Base-by-base conservation (phyloP, 2,329 filamentous ascomycete species). In the Cladosporium colombiae region DNA sequence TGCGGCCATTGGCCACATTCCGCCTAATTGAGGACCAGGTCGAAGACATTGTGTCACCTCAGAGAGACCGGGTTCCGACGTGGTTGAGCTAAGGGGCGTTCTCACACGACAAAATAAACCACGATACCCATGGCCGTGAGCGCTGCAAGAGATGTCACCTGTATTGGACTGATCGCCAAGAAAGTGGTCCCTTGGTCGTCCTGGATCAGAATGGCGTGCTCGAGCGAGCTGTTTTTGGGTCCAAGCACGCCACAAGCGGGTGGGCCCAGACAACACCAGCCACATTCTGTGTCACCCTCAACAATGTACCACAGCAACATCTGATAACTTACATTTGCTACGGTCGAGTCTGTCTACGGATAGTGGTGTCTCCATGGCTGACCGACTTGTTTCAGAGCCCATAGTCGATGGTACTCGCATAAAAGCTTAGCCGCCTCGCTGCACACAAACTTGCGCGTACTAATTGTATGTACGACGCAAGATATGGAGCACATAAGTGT, bases 11-110 rank as follows among this genome's bases (percentile, higher is more conserved):
- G 56, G 35, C 16, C 33, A 46, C 37, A 1, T 18, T 27, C 7
- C 37, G 56, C 14, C 56, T 27, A 37, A 59, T 23, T 16, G 56
- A 59, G 5, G 56, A 59, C 56, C 56, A 59, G 13, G 23, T 44
- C 13, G 56, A 59, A n/a, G 21, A 31, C 56, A 59, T 59, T n/a
- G 23, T 52, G 40, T 46, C n/a, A 21, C n/a, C 40, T 21, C 13
- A 8, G n/a, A 46, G 40, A 2, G n/a, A n/a, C 18, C 37, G n/a
- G 13, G n/a, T 13, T 8, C 40, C n/a, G 14, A 23, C 13, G 40
- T 46, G 5, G n/a, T 21, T 5, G 40, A 21, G 35, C 6, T n/a
- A 8, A 4, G 40, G 40, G 18, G 18, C 0, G 29, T 10, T 23
- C 40, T 46, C n/a, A 46, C 40, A 5, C 13, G 18, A 44, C 2